Evolutionary conservation across 2,329 filamentous ascomycete species (phyloP).

Genomic region (Monilinia fructigena): DNA sequence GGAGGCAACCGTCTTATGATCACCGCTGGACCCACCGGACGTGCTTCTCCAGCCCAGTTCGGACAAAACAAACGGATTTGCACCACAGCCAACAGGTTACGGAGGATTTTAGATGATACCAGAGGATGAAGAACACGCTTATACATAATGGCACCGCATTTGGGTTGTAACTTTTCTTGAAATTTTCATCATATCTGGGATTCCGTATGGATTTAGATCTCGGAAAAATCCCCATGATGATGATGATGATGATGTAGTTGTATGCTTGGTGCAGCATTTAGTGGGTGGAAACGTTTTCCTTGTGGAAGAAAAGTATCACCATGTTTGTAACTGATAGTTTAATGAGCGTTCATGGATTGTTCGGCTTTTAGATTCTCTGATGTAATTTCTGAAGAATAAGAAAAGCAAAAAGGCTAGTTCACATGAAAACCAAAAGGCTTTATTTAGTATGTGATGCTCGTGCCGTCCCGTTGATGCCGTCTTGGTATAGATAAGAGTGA

Average conservation of each 20-base stretch:
- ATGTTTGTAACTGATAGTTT: conserved; percentile 39
- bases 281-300: conserved; percentile 27
- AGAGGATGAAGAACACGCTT: conserved; percentile 26
- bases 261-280: conserved; percentile 33
- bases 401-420: conserved; percentile 17
- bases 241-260: conserved; percentile 34
- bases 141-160: conserved; percentile 39
- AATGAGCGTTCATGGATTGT: conserved; percentile 29
- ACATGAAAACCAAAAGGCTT: background rate
- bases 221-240: conserved; percentile 30
- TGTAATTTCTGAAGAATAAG: conserved; percentile 26
- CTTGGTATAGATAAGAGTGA: conserved; percentile 12
- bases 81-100: conserved; percentile 83
- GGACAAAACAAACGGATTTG: conserved; percentile 81
- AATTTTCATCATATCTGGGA: conserved; percentile 30
- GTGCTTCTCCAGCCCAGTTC: conserved; percentile 61
- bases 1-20: conserved; percentile 90
- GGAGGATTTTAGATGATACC: conserved; percentile 48
- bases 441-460: background rate
- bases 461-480: conserved; percentile 9
- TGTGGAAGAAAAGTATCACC: conserved; percentile 16
- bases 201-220: conserved; percentile 28
- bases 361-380: conserved; percentile 34
- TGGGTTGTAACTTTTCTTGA: conserved; percentile 35
- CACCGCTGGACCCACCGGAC: conserved; percentile 72